Percentiles rank a stretch among this genome's conserved stretches.
phyloP scores from a whole-genome alignment of 1,284 basidiomycete genomes.

The Trichosporon sp. region DNA sequence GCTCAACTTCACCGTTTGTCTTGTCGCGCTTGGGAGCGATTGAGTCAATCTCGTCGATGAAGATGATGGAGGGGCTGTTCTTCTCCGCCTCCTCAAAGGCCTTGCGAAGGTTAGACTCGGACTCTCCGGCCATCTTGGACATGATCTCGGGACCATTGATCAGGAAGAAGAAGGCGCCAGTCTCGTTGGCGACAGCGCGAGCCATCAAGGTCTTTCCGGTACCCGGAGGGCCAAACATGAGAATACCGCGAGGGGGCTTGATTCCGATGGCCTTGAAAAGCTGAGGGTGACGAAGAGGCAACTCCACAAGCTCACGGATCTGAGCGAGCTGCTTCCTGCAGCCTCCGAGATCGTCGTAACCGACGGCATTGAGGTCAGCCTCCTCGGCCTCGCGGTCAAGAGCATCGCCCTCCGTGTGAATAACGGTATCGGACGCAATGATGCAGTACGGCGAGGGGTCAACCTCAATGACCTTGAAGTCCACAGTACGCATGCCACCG shows the following conservation, averaged over 20 bases:
- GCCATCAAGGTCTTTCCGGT: conserved; percentile 99
- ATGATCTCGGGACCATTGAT: conserved; percentile 99
- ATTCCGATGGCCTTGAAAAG: conserved; percentile 99
- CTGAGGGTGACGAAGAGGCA: conserved; percentile 96
- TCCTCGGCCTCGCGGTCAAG: conserved; percentile 99
- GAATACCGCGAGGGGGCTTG: conserved; percentile 96
- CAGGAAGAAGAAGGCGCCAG: conserved; percentile 99
- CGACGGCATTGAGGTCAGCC: conserved; percentile 92
- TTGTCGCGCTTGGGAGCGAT: conserved; percentile 99
- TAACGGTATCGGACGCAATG: conserved; percentile 53
- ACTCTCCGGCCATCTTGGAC: conserved; percentile 99
- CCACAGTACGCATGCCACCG: conserved; percentile 95
- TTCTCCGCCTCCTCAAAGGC: conserved; percentile 99
- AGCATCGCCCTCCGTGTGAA: conserved; percentile 82
- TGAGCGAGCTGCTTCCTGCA: conserved; percentile 97
- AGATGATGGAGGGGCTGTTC: conserved; percentile 99
- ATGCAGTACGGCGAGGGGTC: conserved; percentile 55
- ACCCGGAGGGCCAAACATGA: conserved; percentile 95
- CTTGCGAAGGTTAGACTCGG: conserved; percentile 94
- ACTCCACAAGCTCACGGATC: conserved; percentile 97
- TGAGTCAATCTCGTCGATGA: conserved; percentile 94
- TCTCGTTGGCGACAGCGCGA: conserved; percentile 98
- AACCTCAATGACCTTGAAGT: conserved; percentile 76
- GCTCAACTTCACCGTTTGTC: conserved; percentile 99
- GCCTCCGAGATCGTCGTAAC: conserved; percentile 98